These are phyloP conservation scores for Boletellus sp. DNA, from an alignment of 768 basidiomycete genomes.

Conservation along the genomic window DNA sequence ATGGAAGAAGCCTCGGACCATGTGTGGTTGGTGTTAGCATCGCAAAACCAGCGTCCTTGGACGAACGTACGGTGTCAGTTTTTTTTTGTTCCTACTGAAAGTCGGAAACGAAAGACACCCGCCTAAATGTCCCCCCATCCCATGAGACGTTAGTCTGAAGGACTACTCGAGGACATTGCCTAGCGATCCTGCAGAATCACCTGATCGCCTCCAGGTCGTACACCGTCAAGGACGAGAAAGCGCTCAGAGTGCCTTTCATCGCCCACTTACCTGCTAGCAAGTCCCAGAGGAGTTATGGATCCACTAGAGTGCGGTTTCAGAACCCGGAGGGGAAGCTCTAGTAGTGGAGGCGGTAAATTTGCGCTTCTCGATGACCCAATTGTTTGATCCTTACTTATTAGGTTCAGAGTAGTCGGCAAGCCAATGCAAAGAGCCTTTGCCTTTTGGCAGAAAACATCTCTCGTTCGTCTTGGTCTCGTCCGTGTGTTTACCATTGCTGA, in stretches of 20 bases:
- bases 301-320: constrained; percentile 4
- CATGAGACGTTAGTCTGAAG: constrained; percentile 5
- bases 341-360: constrained; percentile 10
- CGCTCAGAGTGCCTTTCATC: neutral
- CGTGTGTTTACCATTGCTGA: constrained; percentile 1
- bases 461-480: constrained; percentile 6
- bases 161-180: constrained; percentile 1
- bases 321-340: constrained; percentile 5
- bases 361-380: constrained; percentile 18
- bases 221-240: constrained; percentile 1
- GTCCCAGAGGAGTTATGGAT: neutral
- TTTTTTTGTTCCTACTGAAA: neutral
- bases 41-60: constrained; percentile 20
- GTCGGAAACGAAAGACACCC: constrained; percentile 1
- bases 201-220: neutral
- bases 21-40: constrained; percentile 26
- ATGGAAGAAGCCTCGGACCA: constrained; percentile 50
- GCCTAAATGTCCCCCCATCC: neutral
- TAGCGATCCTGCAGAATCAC: neutral
- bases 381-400: constrained; percentile 21
- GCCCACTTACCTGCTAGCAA: constrained; percentile 11
- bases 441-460: neutral
- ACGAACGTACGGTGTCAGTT: neutral
- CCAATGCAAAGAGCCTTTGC: constrained; percentile 5
- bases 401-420: constrained; percentile 15